Percentiles rank a stretch among this genome's conserved stretches.
phyloP scores from a whole-genome alignment of 805 yeast genomes.

The Pichia heedii region DNA sequence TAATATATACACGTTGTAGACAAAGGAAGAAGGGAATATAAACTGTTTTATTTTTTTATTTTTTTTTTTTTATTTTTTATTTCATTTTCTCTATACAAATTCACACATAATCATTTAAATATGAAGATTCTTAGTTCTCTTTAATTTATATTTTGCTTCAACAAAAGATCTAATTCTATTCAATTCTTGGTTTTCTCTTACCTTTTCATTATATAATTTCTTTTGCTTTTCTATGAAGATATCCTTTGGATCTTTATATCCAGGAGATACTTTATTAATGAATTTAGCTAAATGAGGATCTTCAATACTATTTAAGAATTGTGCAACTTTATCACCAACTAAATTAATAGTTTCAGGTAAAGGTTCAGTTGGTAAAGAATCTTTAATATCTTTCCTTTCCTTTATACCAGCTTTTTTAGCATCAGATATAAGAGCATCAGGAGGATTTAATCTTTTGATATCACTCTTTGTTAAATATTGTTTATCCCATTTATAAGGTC shows the following conservation, averaged over 20 bases:
- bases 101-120: no score
- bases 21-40: no score
- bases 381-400: constrained; percentile 41
- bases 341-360: constrained; percentile 36
- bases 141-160: constrained; percentile 15
- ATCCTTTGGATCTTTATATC: constrained; percentile 13
- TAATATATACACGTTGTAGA: no score
- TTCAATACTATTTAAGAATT: constrained; percentile 25
- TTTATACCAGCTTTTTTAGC: constrained; percentile 52
- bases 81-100: no score
- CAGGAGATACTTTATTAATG: constrained; percentile 22
- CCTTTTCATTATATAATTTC: constrained; percentile 12
- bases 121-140: constrained; percentile 14
- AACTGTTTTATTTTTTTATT: no score
- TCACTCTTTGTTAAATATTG: constrained; percentile 47
- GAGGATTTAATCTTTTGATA: constrained; percentile 53
- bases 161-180: constrained; percentile 15
- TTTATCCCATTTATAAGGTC: constrained; percentile 46
- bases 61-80: no score
- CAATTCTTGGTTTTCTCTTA: constrained; percentile 17
- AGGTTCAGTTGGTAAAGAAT: constrained; percentile 31
- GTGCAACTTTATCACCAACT: constrained; percentile 34
- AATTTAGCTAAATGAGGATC: constrained; percentile 26
- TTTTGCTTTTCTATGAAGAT: constrained; percentile 14
- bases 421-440: constrained; percentile 67